phyloP scores from a whole-genome alignment of 192 early-diverging fungal species.

The Gigaspora rosea region DNA sequence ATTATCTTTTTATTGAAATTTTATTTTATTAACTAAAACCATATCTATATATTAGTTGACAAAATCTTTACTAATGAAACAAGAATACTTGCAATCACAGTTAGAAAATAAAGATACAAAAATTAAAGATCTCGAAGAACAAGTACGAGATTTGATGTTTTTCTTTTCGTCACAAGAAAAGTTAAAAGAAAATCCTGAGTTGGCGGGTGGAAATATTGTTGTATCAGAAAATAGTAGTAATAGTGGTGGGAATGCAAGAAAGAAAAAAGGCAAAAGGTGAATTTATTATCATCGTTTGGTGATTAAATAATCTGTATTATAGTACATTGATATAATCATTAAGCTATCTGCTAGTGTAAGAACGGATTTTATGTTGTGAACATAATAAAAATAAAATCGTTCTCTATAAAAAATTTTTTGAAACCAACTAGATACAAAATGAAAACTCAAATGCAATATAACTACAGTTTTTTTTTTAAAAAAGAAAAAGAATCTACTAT shows the following conservation, averaged over 20 bases:
- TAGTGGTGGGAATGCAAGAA: not conserved
- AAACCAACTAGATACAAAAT: too few relatives aligned
- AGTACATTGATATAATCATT: too few relatives aligned
- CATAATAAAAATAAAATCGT: too few relatives aligned
- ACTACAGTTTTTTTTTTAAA: too few relatives aligned
- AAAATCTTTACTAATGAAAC: conserved; percentile 62
- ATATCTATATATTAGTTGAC: conserved; percentile 33
- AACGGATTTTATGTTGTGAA: too few relatives aligned
- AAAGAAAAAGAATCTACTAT: not conserved
- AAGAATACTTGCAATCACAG: conserved; percentile 55
- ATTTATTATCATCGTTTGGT: not conserved
- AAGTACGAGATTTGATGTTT: conserved; percentile 90
- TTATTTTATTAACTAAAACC: not conserved
- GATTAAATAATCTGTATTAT: too few relatives aligned
- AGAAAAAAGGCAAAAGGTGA: conserved; percentile 31
- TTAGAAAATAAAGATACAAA: conserved; percentile 59
- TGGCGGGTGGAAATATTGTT: conserved; percentile 13
- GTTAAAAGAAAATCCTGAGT: conserved; percentile 50
- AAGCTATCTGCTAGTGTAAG: too few relatives aligned
- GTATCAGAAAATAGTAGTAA: conserved; percentile 8
- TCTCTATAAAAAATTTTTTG: too few relatives aligned
- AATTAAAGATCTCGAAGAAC: conserved; percentile 75
- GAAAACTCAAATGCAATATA: too few relatives aligned
- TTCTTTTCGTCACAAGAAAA: conserved; percentile 78
- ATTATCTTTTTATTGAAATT: not conserved